phyloP scores from a whole-genome alignment of 495 filamentous ascomycete genomes.

The Xylaria scruposa region DNA sequence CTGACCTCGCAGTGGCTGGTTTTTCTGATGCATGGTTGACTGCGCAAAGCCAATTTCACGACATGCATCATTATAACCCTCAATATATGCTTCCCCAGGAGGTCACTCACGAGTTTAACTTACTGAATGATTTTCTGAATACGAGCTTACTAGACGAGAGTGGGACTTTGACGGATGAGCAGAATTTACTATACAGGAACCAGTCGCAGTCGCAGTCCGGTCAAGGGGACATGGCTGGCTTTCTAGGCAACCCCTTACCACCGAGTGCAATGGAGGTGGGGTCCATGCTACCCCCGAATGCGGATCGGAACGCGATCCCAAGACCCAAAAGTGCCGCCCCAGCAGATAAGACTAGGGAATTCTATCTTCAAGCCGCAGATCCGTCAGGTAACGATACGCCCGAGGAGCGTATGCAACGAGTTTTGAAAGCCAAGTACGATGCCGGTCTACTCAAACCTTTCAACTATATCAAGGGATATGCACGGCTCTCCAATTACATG shows the following conservation, averaged over 20 bases:
- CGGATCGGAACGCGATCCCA: constrained; percentile 62
- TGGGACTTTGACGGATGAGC: constrained; percentile 67
- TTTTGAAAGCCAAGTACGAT: constrained; percentile 93
- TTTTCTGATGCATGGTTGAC: constrained; percentile 64
- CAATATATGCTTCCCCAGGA: constrained; percentile 97
- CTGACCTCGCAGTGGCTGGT: constrained; percentile 55
- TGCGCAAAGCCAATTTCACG: constrained; percentile 80
- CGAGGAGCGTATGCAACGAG: constrained; percentile 93
- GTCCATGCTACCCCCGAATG: constrained; percentile 55
- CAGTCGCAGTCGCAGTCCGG: constrained; percentile 38
- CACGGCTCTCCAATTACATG: constrained; percentile 86
- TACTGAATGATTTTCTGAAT: constrained; percentile 94
- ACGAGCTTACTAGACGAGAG: constrained; percentile 85
- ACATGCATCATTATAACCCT: constrained; percentile 92
- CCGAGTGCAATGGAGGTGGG: constrained; percentile 46
- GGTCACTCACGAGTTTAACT: constrained; percentile 92
- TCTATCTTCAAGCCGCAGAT: constrained; percentile 96
- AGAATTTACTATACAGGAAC: constrained; percentile 45
- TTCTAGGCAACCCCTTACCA: constrained; percentile 47
- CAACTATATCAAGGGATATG: constrained; percentile 97
- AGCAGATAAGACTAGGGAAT: constrained; percentile 86
- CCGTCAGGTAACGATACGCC: constrained; percentile 89
- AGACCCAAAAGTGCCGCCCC: constrained; percentile 65
- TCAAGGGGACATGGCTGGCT: constrained; percentile 43
- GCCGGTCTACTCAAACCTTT: constrained; percentile 94